Evolutionary conservation across 345 rosid genomes (phyloP), one percentile per base, ranked within the genome.

Genomic region (Raphanus raphanistrum): DNA sequence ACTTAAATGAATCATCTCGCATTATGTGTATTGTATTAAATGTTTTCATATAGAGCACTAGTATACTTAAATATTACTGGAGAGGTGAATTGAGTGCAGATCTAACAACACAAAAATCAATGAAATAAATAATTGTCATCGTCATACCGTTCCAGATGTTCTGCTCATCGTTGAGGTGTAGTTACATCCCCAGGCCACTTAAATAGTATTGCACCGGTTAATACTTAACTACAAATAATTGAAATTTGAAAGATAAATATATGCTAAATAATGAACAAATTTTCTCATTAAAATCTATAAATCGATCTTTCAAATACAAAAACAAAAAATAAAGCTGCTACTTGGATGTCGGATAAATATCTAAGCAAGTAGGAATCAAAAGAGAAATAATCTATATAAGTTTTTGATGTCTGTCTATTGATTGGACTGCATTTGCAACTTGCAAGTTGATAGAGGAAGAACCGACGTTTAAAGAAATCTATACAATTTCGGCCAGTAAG

Each of bases 401-500:
- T 25, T 5, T 61, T 69, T 76, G 55, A 62, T 35, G 75, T 62
- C 75, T 69, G 69, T 16, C 31, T 25, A 33, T 76, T 5, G 1
- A 76, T 76, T 76, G 74, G 80, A 62, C 55, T 63, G 33, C 15
- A 52, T 69, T 70, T 52, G 75, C 65, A 70, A 76, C 70, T 76
- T 76, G 75, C 65, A 70, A 76, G 75, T 76, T 76, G 75, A 35
- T 27, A 12, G 31, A 52, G 7, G 0, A 50, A 48, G 0, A 69
- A 61, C 6, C 11, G 68, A 67, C 33, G 31, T 43, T 60, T 68
- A 31, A 48, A 61, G 32, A 50, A 10, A 61, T 70, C 4, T 27
- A 27, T 67, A 63, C 35, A 63, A 54, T 38, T 60, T 52, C 55
- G 35, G 63, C 70, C 15, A 31, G 61, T 59, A 43, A 59, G 68